Conservation (phyloP, 352 stramenopile genomes). For the Blastocystis sp. region DNA sequence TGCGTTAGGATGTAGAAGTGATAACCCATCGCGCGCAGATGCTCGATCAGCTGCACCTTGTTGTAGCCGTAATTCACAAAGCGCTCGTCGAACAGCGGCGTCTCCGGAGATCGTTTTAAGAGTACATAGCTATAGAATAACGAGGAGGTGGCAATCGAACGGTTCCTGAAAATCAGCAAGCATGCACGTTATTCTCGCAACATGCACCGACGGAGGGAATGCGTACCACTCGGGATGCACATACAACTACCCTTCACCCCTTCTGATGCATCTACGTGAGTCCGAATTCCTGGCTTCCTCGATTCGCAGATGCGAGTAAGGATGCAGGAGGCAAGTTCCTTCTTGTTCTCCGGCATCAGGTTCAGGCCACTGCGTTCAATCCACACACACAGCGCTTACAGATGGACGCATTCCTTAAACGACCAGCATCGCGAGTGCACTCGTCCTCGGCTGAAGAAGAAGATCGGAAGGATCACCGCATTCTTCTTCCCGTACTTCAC, state of each 20-base stretch:
- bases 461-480: constrained; percentile 26
- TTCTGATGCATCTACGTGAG: not conserved
- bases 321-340: not conserved
- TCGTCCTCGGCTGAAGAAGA: constrained; percentile 18
- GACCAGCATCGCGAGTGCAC: not conserved
- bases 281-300: not conserved
- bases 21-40: constrained; percentile 36
- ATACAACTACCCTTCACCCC: constrained; percentile 9
- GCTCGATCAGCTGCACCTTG: constrained; percentile 51
- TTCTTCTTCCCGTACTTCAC: not conserved
- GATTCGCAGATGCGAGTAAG: not conserved
- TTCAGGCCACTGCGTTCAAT: constrained; percentile 5
- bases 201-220: not conserved
- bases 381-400: not conserved
- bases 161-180: constrained; percentile 27
- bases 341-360: not conserved
- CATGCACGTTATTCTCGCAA: not conserved
- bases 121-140: constrained; percentile 15
- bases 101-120: not conserved
- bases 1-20: constrained; percentile 52
- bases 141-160: not conserved
- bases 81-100: constrained; percentile 48
- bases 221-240: not conserved
- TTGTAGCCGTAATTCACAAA: constrained; percentile 1
- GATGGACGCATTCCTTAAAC: not conserved